A percentile compares a stretch with the other conserved stretches of the same genome.
These are phyloP conservation scores for Arthrobotrys sinensis DNA, from an alignment of 2,329 filamentous ascomycete species.

Conservation along the genomic window DNA sequence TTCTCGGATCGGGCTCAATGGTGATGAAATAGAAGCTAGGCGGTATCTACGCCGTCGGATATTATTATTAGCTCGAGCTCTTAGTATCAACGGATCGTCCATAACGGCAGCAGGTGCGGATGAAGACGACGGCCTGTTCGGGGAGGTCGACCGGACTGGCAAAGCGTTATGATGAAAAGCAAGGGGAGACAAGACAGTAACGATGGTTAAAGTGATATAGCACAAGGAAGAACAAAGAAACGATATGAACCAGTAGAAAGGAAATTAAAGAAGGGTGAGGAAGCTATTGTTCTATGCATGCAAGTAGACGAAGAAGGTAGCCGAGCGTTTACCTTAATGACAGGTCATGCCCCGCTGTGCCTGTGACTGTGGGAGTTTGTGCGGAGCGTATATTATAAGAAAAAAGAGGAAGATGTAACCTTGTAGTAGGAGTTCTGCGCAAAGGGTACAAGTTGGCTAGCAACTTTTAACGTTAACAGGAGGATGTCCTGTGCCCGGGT, in stretches of 20 bases:
- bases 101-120: constrained; percentile 34
- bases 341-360: constrained; percentile 57
- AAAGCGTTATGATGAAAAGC: constrained; percentile 31
- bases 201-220: constrained; percentile 18
- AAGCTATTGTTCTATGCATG: constrained; percentile 55
- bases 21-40: constrained; percentile 49
- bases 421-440: constrained; percentile 58
- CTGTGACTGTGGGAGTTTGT: constrained; percentile 48
- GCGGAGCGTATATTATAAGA: constrained; percentile 35
- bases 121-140: constrained; percentile 12
- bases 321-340: constrained; percentile 61
- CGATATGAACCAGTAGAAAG: constrained; percentile 21
- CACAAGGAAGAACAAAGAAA: constrained; percentile 14
- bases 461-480: constrained; percentile 31
- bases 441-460: constrained; percentile 49
- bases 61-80: constrained; percentile 41
- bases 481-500: constrained; percentile 21
- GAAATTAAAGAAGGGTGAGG: constrained; percentile 55
- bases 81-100: constrained; percentile 32
- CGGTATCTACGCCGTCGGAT: constrained; percentile 55
- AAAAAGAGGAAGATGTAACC: constrained; percentile 51
- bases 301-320: constrained; percentile 61
- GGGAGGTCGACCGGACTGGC: constrained; percentile 20
- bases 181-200: constrained; percentile 18
- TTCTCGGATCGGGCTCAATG: constrained; percentile 57